Conservation (phyloP, 2,329 filamentous ascomycete species). For the Xylariaceae sp. region DNA sequence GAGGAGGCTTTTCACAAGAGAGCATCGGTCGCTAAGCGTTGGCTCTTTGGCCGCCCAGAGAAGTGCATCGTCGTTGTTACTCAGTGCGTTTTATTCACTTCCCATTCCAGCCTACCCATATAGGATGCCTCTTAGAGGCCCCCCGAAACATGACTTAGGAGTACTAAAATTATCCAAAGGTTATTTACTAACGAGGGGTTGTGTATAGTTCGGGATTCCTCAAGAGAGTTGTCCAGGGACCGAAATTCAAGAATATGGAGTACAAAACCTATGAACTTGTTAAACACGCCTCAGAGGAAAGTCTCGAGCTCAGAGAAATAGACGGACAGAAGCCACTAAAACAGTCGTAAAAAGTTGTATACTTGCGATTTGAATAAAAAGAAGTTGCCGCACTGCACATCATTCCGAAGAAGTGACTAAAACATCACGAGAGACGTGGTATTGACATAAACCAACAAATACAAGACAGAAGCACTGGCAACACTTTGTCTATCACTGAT, state of each 20-base stretch:
- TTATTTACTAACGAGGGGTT: no score
- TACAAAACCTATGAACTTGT: constrained; percentile 33
- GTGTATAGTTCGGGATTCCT: constrained; percentile 32
- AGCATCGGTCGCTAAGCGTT: constrained; percentile 32
- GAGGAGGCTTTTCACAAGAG: constrained; percentile 33
- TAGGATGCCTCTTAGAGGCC: no score
- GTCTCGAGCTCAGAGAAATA: constrained; percentile 24
- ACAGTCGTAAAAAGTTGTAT: not conserved
- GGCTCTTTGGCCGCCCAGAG: constrained; percentile 35
- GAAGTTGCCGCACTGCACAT: not conserved
- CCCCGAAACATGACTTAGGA: no score
- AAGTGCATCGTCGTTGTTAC: constrained; percentile 38
- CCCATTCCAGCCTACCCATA: no score
- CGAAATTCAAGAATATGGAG: constrained; percentile 36
- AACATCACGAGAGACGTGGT: not conserved
- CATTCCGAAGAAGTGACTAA: not conserved
- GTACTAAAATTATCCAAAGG: no score
- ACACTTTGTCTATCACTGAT: not conserved
- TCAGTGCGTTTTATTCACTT: constrained; percentile 11
- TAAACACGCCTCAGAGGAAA: constrained; percentile 11
- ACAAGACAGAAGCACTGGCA: not conserved
- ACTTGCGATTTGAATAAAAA: not conserved
- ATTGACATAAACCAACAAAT: not conserved
- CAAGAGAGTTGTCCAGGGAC: constrained; percentile 29
- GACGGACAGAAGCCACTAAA: constrained; percentile 5